Conservation (phyloP, 768 basidiomycete species). For the Trametes cinnabarina region DNA sequence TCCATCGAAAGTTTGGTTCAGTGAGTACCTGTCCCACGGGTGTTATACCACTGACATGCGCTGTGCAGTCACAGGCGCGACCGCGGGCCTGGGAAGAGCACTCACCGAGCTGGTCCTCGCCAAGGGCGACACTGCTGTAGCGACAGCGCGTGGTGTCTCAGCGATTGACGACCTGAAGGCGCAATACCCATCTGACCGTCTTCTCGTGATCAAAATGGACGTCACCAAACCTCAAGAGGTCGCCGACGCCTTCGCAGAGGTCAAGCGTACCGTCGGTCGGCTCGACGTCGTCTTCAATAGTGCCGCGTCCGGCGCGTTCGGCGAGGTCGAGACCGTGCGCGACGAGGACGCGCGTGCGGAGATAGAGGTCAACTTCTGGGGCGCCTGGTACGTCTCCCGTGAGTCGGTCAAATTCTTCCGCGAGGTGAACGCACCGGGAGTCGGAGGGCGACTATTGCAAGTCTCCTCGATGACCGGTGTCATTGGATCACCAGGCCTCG, state of each 20-base stretch:
- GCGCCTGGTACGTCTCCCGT: slow-evolving; percentile 28
- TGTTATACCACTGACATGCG: too few species aligned
- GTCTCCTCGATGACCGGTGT: slow-evolving; percentile 30
- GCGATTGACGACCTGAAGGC: slow-evolving; percentile 23
- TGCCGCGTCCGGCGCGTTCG: slow-evolving; percentile 17
- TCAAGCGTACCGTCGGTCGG: slow-evolving; percentile 16
- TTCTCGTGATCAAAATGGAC: slow-evolving; percentile 25
- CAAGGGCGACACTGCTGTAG: slow-evolving; percentile 27
- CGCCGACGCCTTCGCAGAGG: slow-evolving; percentile 19
- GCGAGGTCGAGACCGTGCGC: slow-evolving; percentile 21
- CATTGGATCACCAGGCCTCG: slow-evolving; percentile 3
- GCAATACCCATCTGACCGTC: slow-evolving; percentile 12
- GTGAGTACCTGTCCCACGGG: too few species aligned
- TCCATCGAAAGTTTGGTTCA: too few species aligned
- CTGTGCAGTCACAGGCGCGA: slow-evolving; percentile 26
- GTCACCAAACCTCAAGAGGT: slow-evolving; percentile 18
- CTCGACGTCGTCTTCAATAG: slow-evolving; percentile 30
- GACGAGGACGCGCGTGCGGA: slow-evolving; percentile 13
- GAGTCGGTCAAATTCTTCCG: slow-evolving; percentile 37
- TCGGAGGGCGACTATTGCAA: slow-evolving; percentile 37
- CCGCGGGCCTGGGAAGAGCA: slow-evolving; percentile 24
- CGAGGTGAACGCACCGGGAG: slow-evolving; percentile 36
- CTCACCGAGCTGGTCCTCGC: slow-evolving; percentile 24
- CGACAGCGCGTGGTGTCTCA: slow-evolving; percentile 26
- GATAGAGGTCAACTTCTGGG: slow-evolving; percentile 31